phyloP scores from a whole-genome alignment of 73 alveolate species.

The Paramecium bursaria region DNA sequence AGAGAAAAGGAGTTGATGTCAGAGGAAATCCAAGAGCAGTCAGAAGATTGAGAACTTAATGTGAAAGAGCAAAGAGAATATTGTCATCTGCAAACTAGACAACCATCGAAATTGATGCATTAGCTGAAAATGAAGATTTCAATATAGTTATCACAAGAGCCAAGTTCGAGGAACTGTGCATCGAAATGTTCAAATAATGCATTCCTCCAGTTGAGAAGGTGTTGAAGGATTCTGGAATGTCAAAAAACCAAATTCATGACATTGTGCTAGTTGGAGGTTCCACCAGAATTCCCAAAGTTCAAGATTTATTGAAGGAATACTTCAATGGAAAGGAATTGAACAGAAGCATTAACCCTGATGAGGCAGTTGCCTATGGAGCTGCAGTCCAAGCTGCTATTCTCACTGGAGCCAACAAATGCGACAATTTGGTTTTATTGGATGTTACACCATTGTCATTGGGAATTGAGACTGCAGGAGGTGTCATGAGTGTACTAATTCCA shows the following conservation, averaged over 20 bases:
- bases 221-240: constrained; percentile 73
- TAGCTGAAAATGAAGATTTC: constrained; percentile 84
- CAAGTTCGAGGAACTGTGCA: constrained; percentile 83
- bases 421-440: constrained; percentile 80
- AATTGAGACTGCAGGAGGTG: constrained; percentile 82
- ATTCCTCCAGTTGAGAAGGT: constrained; percentile 78
- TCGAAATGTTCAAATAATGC: constrained; percentile 76
- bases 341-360: constrained; percentile 96
- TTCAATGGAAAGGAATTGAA: constrained; percentile 92
- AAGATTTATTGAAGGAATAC: constrained; percentile 81
- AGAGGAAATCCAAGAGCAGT: constrained; percentile 77
- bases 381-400: constrained; percentile 86
- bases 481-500: constrained; percentile 73
- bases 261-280: constrained; percentile 95
- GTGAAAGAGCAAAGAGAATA: constrained; percentile 92
- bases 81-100: constrained; percentile 82
- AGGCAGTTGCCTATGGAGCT: constrained; percentile 98
- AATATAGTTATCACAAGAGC: constrained; percentile 76
- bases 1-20: constrained; percentile 75
- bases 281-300: constrained; percentile 92
- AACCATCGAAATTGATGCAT: constrained; percentile 85
- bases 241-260: constrained; percentile 85
- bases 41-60: constrained; percentile 83
- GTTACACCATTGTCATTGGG: constrained; percentile 88
- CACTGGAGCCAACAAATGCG: constrained; percentile 74